These are phyloP conservation scores for Neocallimastix lanati DNA, from an alignment of 192 early-diverging fungal genomes.

Conservation along the genomic window DNA sequence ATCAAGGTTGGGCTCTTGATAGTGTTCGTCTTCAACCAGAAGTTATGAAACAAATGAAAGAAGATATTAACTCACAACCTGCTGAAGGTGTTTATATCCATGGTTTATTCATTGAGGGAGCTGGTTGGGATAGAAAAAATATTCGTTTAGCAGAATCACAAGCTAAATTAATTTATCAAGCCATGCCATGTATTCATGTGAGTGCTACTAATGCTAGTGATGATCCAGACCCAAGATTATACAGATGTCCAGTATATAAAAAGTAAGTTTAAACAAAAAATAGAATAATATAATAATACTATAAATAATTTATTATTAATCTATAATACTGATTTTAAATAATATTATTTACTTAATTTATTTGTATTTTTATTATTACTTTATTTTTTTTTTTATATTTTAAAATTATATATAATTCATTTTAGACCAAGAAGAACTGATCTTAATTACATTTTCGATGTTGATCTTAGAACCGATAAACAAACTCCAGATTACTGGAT, in stretches of 20 bases:
- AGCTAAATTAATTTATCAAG: conserved; percentile 38
- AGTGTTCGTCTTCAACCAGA: conserved; percentile 38
- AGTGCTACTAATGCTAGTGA: conserved; percentile 33
- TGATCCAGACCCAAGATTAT: conserved; percentile 37
- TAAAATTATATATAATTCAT: too few relatives aligned
- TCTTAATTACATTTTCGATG: conserved; percentile 40
- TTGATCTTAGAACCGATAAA: conserved; percentile 32
- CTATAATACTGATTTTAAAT: too few relatives aligned
- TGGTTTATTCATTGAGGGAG: conserved; percentile 48
- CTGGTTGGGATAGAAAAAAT: conserved; percentile 27
- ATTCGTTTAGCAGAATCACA: conserved; percentile 39
- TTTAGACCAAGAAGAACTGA: conserved; percentile 1
- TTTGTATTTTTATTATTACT: too few relatives aligned
- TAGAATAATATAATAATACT: too few relatives aligned
- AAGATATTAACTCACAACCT: conserved; percentile 38
- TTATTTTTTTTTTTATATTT: too few relatives aligned
- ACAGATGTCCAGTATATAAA: conserved; percentile 40
- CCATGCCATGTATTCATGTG: conserved; percentile 40
- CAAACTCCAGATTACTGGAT: conserved; percentile 46
- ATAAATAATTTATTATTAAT: too few relatives aligned
- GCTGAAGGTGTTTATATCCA: conserved; percentile 45
- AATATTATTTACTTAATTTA: too few relatives aligned
- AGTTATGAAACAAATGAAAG: conserved; percentile 55
- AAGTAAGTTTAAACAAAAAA: conserved; percentile 3
- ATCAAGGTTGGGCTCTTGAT: conserved; percentile 42